Base-by-base conservation (phyloP, 257 asterid species). In the Plectranthus barbatus region DNA sequence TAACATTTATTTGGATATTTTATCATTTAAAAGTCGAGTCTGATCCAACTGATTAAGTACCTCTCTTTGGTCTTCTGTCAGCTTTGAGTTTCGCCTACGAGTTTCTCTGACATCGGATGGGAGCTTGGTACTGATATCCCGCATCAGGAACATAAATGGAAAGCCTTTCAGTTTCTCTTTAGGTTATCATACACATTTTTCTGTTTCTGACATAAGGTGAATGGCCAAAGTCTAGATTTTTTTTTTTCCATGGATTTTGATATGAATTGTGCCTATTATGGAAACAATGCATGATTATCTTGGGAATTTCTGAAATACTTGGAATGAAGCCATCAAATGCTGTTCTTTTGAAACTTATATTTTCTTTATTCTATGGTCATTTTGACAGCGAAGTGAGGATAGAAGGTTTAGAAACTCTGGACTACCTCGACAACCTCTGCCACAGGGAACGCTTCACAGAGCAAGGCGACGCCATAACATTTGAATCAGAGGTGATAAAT, bases 391-490 rank as follows among this genome's bases (percentile, higher is more conserved):
- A 93, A 77, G 88, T 93, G 71, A 77, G 99, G 77, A 55, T 93
- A 1, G 97, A 93, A 81, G 99, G 97, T 23, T 76, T 93, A 61
- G 99, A 93, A 75, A 89, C 96, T 24, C 88, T 85, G 64, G 97
- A 93, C 71, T 93, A 89, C 82, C 75, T 93, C 0, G 97, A 93
- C 80, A 93, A 87, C 67, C 95, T 93, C 56, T 74, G 77, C 49
- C 83, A 74, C 59, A 79, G 76, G 78, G 90, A 85, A 62, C 96
- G 94, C 18, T 90, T 85, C 62, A 90, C 99, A 4, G 99, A 89
- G 78, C 97, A 89, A 69, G 97, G 90, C 18, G 97, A 92, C 65
- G 99, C 99, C 52, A 56, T 92, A 39, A 93, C 99, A 56, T 90
- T 93, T 73, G 99, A 93, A 72, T 83, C 92, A 4, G 97, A 93